These are phyloP conservation scores for Fusarium dimerum DNA, from an alignment of 2,329 filamentous ascomycete species.

Conservation along the genomic window DNA sequence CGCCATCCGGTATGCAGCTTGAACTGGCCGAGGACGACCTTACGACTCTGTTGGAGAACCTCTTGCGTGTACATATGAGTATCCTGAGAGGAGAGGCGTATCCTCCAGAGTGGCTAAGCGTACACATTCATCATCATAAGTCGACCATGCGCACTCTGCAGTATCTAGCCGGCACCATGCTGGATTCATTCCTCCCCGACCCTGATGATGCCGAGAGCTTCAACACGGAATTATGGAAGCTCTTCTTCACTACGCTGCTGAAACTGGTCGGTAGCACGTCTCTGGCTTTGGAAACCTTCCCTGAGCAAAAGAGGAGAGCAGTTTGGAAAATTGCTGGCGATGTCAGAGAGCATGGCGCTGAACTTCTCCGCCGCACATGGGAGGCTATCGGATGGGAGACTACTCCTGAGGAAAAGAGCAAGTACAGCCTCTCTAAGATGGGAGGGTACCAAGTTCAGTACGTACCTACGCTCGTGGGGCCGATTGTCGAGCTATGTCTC, in stretches of 20 bases:
- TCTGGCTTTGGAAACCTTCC: constrained; percentile 90
- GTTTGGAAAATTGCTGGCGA: constrained; percentile 99
- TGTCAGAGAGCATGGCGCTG: constrained; percentile 87
- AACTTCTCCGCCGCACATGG: constrained; percentile 83
- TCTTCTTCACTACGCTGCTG: constrained; percentile 86
- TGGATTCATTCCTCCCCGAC: constrained; percentile 82
- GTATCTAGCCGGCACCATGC: constrained; percentile 75
- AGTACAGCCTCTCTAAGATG: constrained; percentile 80
- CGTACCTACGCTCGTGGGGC: constrained; percentile 85
- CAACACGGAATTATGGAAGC: constrained; percentile 90
- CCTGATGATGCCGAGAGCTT: constrained; percentile 91
- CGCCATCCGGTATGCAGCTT: constrained; percentile 69
- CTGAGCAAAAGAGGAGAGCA: constrained; percentile 91
- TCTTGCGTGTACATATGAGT: constrained; percentile 83
- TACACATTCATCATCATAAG: constrained; percentile 90
- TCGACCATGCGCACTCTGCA: constrained; percentile 85
- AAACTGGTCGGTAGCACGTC: constrained; percentile 87
- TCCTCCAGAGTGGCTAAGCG: constrained; percentile 84
- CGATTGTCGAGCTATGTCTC: constrained; percentile 90
- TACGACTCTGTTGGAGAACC: constrained; percentile 72
- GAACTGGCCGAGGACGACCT: constrained; percentile 76
- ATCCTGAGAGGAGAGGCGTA: constrained; percentile 89
- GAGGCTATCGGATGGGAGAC: constrained; percentile 97
- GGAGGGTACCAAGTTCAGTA: constrained; percentile 99
- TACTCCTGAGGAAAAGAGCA: constrained; percentile 71